These are phyloP conservation scores for Jatropha multifida DNA, from an alignment of 441 rosid species.

Conservation along the genomic window DNA sequence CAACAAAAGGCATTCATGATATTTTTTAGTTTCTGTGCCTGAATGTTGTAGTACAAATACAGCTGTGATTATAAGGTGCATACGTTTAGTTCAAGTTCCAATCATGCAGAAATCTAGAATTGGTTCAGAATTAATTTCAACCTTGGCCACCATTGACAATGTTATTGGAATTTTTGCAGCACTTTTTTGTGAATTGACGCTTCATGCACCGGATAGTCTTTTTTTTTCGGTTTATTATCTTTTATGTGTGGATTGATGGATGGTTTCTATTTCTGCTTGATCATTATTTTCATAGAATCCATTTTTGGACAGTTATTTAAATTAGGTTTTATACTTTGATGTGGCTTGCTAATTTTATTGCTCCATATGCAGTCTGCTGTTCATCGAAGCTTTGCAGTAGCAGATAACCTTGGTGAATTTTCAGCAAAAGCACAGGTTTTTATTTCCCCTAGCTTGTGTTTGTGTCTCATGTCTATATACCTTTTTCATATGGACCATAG, in stretches of 20 bases:
- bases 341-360: conserved; percentile 16
- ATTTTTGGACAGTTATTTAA: neutral
- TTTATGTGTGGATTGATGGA: neutral
- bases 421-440: conserved; percentile 87
- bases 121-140: neutral
- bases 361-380: conserved; percentile 58
- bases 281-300: neutral
- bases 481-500: conserved; percentile 9
- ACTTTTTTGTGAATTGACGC: neutral
- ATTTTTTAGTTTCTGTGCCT: neutral
- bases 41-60: neutral
- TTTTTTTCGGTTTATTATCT: too few species aligned
- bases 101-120: neutral
- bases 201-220: too few species aligned
- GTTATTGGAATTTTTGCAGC: neutral
- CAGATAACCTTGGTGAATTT: conserved; percentile 94
- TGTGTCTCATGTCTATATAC: neutral
- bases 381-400: conserved; percentile 90
- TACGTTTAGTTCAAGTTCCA: neutral
- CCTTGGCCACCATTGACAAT: neutral
- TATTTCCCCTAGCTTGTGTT: conserved; percentile 9
- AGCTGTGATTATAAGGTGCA: neutral
- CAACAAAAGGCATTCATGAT: neutral
- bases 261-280: neutral
- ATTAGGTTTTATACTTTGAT: neutral